A percentile compares a stretch with the other conserved stretches of the same genome.
phyloP scores from a whole-genome alignment of 192 early-diverging fungal genomes.

The Coemansia sp. region DNA sequence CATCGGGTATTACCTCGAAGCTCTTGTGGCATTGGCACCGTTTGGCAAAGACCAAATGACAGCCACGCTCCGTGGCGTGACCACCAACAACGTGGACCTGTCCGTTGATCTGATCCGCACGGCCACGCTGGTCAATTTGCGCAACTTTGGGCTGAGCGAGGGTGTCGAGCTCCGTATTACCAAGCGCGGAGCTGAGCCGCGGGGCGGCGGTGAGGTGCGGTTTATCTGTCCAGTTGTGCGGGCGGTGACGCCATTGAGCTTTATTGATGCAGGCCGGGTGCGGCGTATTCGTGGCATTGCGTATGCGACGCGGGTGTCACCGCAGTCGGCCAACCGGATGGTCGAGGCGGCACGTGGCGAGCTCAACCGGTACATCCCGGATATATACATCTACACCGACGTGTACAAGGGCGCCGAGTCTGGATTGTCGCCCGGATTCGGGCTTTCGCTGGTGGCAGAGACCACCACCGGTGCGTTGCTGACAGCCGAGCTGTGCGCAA shows the following conservation, averaged over 20 bases:
- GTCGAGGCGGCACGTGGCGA: slow-evolving; percentile 82
- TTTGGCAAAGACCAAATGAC: slow-evolving; percentile 87
- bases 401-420: slow-evolving; percentile 95
- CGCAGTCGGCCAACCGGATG: slow-evolving; percentile 92
- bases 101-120: slow-evolving; percentile 93
- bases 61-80: slow-evolving; percentile 86
- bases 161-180: slow-evolving; percentile 85
- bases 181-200: slow-evolving; percentile 84
- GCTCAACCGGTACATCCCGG: slow-evolving; percentile 91
- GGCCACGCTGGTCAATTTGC: slow-evolving; percentile 79
- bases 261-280: slow-evolving; percentile 82
- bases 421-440: slow-evolving; percentile 91
- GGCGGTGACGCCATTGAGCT: slow-evolving; percentile 73
- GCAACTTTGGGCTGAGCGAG: slow-evolving; percentile 83
- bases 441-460: slow-evolving; percentile 88
- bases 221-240: slow-evolving; percentile 85
- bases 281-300: slow-evolving; percentile 95
- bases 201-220: slow-evolving; percentile 88
- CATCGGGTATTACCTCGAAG: slow-evolving; percentile 95
- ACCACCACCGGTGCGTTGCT: slow-evolving; percentile 80
- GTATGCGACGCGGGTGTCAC: slow-evolving; percentile 88
- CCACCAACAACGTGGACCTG: slow-evolving; percentile 88
- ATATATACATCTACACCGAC: slow-evolving; percentile 97
- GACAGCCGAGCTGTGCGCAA: slow-evolving; percentile 84
- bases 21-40: slow-evolving; percentile 85